Conservation (phyloP, 75 land plant species). For the Picea glauca region DNA sequence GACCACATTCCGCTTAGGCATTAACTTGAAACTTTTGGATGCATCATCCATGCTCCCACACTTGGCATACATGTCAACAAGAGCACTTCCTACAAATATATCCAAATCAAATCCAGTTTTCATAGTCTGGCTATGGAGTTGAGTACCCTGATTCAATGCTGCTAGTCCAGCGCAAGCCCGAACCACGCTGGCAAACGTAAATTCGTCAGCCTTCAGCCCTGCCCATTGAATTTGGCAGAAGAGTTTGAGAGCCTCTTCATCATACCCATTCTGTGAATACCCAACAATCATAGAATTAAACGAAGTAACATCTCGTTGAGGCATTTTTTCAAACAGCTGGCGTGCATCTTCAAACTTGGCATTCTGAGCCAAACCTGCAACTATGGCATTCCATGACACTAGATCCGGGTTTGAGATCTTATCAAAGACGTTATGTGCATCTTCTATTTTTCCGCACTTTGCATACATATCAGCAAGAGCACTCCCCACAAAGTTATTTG, state of each 20-base stretch:
- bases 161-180: slow-evolving; percentile 54
- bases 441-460: slow-evolving; percentile 15
- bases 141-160: slow-evolving; percentile 34
- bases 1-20: slow-evolving; percentile 45
- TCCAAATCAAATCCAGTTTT: slow-evolving; percentile 19
- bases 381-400: slow-evolving; percentile 33
- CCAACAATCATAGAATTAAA: slow-evolving; percentile 18
- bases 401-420: slow-evolving; percentile 15
- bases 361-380: slow-evolving; percentile 22
- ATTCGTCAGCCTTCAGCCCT: slow-evolving; percentile 31
- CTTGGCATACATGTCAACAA: slow-evolving; percentile 73
- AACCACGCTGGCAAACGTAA: slow-evolving; percentile 48
- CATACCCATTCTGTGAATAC: slow-evolving; percentile 16
- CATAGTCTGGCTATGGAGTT: slow-evolving; percentile 40
- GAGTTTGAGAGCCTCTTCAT: slow-evolving; percentile 5
- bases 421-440: slow-evolving; percentile 25
- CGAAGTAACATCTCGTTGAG: slow-evolving; percentile 18
- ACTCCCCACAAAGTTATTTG: slow-evolving; percentile 16
- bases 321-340: slow-evolving; percentile 12
- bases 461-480: slow-evolving; percentile 40
- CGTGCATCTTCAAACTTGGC: slow-evolving; percentile 13
- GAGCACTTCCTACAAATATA: slow-evolving; percentile 63
- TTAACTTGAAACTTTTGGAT: slow-evolving; percentile 38
- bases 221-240: background rate
- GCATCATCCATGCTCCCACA: slow-evolving; percentile 57